These are phyloP conservation scores for Epichloe sylvatica DNA, from an alignment of 2,329 filamentous ascomycete species.

Conservation along the genomic window DNA sequence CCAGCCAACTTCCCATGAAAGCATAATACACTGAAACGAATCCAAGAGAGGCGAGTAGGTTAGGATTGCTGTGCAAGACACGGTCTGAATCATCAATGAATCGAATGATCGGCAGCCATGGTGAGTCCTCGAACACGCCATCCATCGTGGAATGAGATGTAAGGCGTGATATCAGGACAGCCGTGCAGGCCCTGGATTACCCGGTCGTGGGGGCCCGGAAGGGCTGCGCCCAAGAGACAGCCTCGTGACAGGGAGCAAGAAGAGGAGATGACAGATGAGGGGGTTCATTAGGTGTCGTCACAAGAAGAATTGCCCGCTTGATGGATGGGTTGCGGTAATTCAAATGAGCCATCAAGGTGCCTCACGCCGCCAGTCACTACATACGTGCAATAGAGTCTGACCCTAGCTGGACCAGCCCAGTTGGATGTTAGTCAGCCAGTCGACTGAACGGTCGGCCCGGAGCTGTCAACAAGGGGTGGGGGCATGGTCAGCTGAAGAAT, in stretches of 20 bases:
- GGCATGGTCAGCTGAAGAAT: no score
- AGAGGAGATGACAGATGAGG: background rate
- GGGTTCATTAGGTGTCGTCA: background rate
- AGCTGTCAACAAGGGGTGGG: no score
- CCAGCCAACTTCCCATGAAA: conserved; percentile 10
- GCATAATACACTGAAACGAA: conserved; percentile 9
- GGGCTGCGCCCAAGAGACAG: background rate
- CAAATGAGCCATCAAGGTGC: conserved; percentile 18
- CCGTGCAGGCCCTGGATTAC: background rate
- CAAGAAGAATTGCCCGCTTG: background rate
- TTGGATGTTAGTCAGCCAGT: background rate
- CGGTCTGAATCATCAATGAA: conserved; percentile 11
- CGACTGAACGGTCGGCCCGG: no score
- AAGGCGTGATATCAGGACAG: background rate
- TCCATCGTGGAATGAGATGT: conserved; percentile 12
- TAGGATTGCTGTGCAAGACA: background rate
- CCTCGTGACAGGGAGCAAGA: conserved; percentile 4
- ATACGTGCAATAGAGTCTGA: no score
- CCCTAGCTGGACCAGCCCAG: no score
- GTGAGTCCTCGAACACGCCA: conserved; percentile 13
- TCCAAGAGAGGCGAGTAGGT: background rate
- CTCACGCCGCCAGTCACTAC: background rate
- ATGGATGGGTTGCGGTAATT: background rate
- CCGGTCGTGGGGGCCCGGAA: background rate
- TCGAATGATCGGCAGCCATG: conserved; percentile 10